These are phyloP conservation scores for Phylloporus sp. DNA, from an alignment of 768 basidiomycete species.

Conservation along the genomic window DNA sequence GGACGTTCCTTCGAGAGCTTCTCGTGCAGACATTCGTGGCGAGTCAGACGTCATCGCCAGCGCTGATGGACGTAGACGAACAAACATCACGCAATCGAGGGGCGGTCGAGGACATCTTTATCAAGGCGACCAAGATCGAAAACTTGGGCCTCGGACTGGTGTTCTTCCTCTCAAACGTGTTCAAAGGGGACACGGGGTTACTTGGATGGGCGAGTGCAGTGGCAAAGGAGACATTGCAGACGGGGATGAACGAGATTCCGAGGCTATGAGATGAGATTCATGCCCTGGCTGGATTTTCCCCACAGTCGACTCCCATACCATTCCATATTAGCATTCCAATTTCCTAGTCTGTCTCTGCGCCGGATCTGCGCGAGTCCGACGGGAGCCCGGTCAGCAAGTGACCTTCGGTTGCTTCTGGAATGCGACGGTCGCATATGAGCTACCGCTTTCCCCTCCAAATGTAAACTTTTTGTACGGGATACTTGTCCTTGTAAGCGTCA, in stretches of 20 bases:
- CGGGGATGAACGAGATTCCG: constrained; percentile 53
- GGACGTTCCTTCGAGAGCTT: constrained; percentile 64
- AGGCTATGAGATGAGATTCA: constrained; percentile 15
- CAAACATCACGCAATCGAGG: constrained; percentile 47
- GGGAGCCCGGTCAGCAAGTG: neutral
- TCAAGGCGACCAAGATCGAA: constrained; percentile 63
- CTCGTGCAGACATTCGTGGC: constrained; percentile 65
- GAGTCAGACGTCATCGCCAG: constrained; percentile 70
- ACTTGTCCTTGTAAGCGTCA: constrained; percentile 49
- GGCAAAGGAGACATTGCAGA: constrained; percentile 65
- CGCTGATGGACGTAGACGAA: constrained; percentile 38
- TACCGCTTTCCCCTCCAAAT: constrained; percentile 76
- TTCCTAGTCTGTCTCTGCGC: too few relatives aligned
- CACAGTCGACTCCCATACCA: too few relatives aligned
- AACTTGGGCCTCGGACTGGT: constrained; percentile 69
- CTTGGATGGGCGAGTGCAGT: constrained; percentile 64
- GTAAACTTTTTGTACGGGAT: constrained; percentile 67
- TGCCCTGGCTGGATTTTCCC: neutral
- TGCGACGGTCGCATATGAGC: constrained; percentile 63
- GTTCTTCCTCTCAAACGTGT: constrained; percentile 56
- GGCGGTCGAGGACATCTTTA: constrained; percentile 71
- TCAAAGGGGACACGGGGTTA: constrained; percentile 40
- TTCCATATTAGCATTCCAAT: too few relatives aligned
- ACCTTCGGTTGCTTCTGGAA: constrained; percentile 42
- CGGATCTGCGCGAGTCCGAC: neutral